Percentiles rank a stretch among this genome's conserved stretches.
Conservation (phyloP, 169 alveolate genomes). For the Theileria parva region DNA sequence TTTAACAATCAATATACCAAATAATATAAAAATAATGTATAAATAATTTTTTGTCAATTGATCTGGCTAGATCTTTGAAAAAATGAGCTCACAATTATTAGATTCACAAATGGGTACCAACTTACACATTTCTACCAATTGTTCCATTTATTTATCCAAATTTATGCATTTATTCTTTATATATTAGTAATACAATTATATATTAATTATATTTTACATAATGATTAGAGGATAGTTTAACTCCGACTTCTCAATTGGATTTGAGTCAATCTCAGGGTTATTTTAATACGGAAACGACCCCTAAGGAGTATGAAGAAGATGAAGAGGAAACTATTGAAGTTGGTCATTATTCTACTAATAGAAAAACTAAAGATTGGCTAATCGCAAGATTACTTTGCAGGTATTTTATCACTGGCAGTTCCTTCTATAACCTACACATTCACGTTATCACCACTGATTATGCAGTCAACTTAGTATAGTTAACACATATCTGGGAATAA, state of each 20-base stretch:
- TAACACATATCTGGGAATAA: no score
- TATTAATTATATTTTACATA: no score
- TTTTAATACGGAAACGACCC: conserved; percentile 20
- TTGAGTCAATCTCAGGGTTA: conserved; percentile 2
- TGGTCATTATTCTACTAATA: conserved; percentile 40
- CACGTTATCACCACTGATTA: background rate
- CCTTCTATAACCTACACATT: background rate
- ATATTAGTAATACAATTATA: no score
- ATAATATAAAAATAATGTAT: background rate
- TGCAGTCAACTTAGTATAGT: background rate
- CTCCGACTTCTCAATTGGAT: background rate
- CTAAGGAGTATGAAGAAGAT: conserved; percentile 36
- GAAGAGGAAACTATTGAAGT: conserved; percentile 48
- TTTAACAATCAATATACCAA: no score
- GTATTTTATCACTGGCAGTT: conserved; percentile 7
- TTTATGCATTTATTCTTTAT: background rate
- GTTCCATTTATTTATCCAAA: background rate
- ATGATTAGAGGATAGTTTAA: conserved; percentile 2
- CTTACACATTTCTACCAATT: background rate
- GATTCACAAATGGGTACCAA: background rate
- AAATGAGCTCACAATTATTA: background rate
- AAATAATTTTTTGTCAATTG: background rate
- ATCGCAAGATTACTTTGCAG: conserved; percentile 58
- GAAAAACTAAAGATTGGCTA: conserved; percentile 43
- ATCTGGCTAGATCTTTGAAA: background rate